Percentiles rank a stretch among this genome's conserved stretches.
phyloP scores from a whole-genome alignment of 1,284 basidiomycete genomes.

The Ceratobasidium sp. region DNA sequence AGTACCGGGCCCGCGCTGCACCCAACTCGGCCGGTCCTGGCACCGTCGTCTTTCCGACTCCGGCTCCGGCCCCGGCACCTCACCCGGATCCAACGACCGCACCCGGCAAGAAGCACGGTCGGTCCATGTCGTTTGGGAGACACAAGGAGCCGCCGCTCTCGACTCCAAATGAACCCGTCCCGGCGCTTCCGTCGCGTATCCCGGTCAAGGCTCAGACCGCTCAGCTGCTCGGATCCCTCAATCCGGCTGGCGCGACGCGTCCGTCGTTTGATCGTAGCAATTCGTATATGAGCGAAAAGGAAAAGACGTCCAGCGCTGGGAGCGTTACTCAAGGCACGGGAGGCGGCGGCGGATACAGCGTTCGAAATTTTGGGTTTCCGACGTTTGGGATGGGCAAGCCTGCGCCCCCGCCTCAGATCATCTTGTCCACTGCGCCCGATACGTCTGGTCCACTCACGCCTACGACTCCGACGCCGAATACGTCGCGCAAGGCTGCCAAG shows the following conservation, averaged over 20 bases:
- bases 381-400: slow-evolving; percentile 32
- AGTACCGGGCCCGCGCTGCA: slow-evolving; percentile 48
- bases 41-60: slow-evolving; percentile 28
- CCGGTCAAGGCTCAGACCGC: not conserved
- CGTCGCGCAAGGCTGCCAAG: slow-evolving; percentile 54
- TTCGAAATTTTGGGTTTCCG: slow-evolving; percentile 36
- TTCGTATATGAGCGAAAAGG: slow-evolving; percentile 28
- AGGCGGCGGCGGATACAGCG: slow-evolving; percentile 6
- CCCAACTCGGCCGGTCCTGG: slow-evolving; percentile 38
- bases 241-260: not conserved
- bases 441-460: slow-evolving; percentile 44
- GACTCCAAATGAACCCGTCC: not conserved
- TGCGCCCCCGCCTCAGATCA: slow-evolving; percentile 34
- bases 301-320: slow-evolving; percentile 19
- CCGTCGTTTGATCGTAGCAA: slow-evolving; percentile 28
- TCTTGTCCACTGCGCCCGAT: slow-evolving; percentile 43
- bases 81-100: not conserved
- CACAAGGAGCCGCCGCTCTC: slow-evolving; percentile 16
- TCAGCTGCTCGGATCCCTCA: slow-evolving; percentile 7
- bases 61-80: not conserved
- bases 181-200: slow-evolving; percentile 10
- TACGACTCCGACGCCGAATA: slow-evolving; percentile 53
- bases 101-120: slow-evolving; percentile 36
- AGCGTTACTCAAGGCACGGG: slow-evolving; percentile 3
- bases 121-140: slow-evolving; percentile 34